Base-by-base conservation (phyloP, 331 rosid genomes). In the Pyracantha coccinea region DNA sequence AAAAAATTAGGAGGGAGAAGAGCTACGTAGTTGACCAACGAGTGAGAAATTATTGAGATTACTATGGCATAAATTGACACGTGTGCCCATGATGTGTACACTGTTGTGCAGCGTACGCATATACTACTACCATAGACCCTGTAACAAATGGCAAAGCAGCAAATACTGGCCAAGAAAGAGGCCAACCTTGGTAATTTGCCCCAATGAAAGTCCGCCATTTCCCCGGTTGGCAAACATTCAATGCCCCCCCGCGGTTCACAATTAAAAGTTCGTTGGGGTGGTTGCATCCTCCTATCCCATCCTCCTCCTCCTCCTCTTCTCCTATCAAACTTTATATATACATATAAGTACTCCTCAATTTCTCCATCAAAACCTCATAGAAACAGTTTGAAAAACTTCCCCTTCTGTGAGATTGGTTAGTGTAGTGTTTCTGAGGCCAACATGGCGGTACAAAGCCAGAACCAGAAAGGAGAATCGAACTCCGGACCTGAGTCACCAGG, bases 181-280 rank as follows among this genome's bases (percentile, higher is more conserved):
- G 87, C 11, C 68, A 73, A 75, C 64, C 24, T 20, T 12, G 23
- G 14, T 13, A 57, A n/a, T 3, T 0, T 41, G 47, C 1, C 5
- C 6, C 6, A 41, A 47, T 20, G 17, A 28, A 27, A 72, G 7
- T 41, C 58, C 76, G 41, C 68, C 76, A 29, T 41, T 77, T 63
- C 68, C 76, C 79, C 70, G 74, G 86, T 77, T 82, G 87, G 87
- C 90, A 67, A 69, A 89, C 61, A 89, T 85, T 90, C 29, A 87
- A 90, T 86, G 90, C 83, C 62, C 44, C 50, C 53, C 28, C 15
- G 78, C 77, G 75, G 27, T 77, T 73, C 32, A 76, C 79, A 74
- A 87, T 89, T 89, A 80, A 78, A 83, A 78, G 88, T 86, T 89
- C 83, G 95, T 81, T 87, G 85, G 94, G 93, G 97, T 86, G 3